phyloP scores from a whole-genome alignment of 805 yeast genomes.

The Candida yuanshanica region DNA sequence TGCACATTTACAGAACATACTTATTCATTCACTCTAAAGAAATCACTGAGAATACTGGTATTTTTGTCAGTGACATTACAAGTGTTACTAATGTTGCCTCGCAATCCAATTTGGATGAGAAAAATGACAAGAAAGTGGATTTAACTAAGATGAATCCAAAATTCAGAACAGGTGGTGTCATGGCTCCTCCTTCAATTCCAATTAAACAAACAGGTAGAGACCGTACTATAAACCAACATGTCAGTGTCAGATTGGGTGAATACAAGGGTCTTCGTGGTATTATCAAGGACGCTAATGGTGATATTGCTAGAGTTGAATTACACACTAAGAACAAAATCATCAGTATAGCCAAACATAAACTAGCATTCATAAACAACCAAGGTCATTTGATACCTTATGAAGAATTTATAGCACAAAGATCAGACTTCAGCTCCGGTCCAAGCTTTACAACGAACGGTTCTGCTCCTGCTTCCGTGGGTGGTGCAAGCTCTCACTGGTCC shows the following conservation, averaged over 20 bases:
- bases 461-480: slow-evolving; percentile 2
- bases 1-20: slow-evolving; percentile 77
- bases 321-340: slow-evolving; percentile 89
- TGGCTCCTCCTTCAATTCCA: slow-evolving; percentile 59
- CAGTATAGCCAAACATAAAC: slow-evolving; percentile 72
- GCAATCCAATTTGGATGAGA: slow-evolving; percentile 59
- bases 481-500: slow-evolving; percentile 27
- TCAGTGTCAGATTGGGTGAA: slow-evolving; percentile 82
- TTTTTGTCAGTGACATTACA: slow-evolving; percentile 72
- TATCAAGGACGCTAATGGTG: slow-evolving; percentile 89
- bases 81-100: slow-evolving; percentile 82
- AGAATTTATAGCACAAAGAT: slow-evolving; percentile 58
- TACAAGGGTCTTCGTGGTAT: slow-evolving; percentile 94
- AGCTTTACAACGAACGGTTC: slow-evolving; percentile 7
- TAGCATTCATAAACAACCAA: slow-evolving; percentile 64
- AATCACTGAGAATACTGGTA: slow-evolving; percentile 81
- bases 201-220: slow-evolving; percentile 69
- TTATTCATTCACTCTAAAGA: slow-evolving; percentile 79
- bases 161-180: slow-evolving; percentile 38
- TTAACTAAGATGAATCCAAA: slow-evolving; percentile 85
- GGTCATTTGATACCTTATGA: slow-evolving; percentile 74
- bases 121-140: slow-evolving; percentile 47
- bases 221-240: slow-evolving; percentile 74
- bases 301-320: slow-evolving; percentile 84
- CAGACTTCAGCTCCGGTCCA: slow-evolving; percentile 16